Base-by-base conservation (phyloP, 306 rosid species). In the Dalbergia oliveri region DNA sequence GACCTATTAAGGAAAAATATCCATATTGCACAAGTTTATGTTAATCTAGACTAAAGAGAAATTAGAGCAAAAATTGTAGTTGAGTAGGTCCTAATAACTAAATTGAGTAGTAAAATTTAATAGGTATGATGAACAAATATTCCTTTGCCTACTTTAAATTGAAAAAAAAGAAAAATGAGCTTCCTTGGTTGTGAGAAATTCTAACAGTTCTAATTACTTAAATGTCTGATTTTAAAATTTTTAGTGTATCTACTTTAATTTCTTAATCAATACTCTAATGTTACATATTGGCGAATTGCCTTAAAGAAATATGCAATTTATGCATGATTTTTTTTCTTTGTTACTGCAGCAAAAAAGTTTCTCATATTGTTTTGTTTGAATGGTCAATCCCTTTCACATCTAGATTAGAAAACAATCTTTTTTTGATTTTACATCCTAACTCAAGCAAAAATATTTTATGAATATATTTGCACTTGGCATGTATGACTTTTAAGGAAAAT, bases 21-120 rank as follows among this genome's bases (percentile, higher is more conserved):
- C 4, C 21, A 14, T 4, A 50, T 11, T 43, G 3, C 9, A 8
- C 9, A 57, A 57, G 31, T 26, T 26, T 26, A 26, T 16, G 54
- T 56, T 77, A 78, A 68, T 8, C 56, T 56, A 23, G 75, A 56
- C n/a, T 10, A 7, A 3, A 18, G 41, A 39, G 23, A 21, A 71
- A 72, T 57, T 39, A 26, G 18, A 35, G 7, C 5, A n/a, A 18
- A 47, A 61, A 62, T 13, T 23, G 23, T 13, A 44, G 37, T 57
- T 33, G 64, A 74, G 41, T 37, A 37, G 41, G 41, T 57, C 69
- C 66, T 15, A 12, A 66, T 26, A 26, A 26, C 31, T 26, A 43
- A 9, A 41, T 43, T 37, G 47, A 10, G 15, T 39, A 16, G 37
- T 45, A 13, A 66, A 73, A 73, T 44, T 60, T 43, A 43, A 7